Conservation (phyloP, 441 rosid species). For the Pelargonium myrrhifolium region DNA sequence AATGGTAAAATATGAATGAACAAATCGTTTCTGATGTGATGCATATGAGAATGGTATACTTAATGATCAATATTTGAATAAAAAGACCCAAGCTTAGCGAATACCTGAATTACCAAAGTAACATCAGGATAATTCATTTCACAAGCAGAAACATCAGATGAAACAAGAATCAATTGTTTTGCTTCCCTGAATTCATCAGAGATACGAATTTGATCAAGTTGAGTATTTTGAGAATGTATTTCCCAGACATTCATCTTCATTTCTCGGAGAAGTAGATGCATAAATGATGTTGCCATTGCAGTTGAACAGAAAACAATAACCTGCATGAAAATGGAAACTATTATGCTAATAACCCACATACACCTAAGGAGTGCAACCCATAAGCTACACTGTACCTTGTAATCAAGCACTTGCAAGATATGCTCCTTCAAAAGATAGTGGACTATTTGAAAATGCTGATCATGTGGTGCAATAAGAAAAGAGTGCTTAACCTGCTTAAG, state of each 20-base stretch:
- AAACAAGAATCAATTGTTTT: constrained; percentile 62
- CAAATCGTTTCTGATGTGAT: no score
- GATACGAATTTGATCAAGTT: constrained; percentile 61
- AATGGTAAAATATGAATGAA: no score
- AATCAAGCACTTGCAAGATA: constrained; percentile 46
- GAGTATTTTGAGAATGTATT: constrained; percentile 89
- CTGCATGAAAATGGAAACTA: constrained; percentile 33
- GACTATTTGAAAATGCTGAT: constrained; percentile 61
- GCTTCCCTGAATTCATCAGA: constrained; percentile 80
- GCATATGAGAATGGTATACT: no score
- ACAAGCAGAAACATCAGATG: constrained; percentile 93
- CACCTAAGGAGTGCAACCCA: constrained; percentile 12
- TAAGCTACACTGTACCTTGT: constrained; percentile 50
- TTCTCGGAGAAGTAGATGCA: constrained; percentile 65
- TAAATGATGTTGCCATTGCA: constrained; percentile 79
- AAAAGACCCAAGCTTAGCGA: constrained; percentile 5
- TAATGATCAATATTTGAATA: background rate
- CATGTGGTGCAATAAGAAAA: constrained; percentile 61
- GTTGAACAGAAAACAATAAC: constrained; percentile 88
- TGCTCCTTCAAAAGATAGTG: constrained; percentile 68
- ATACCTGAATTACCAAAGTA: constrained; percentile 93
- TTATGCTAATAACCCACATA: constrained; percentile 12
- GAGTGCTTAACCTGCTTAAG: constrained; percentile 66
- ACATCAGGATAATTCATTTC: constrained; percentile 97
- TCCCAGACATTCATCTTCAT: constrained; percentile 84